Base-by-base conservation (phyloP, 2,329 filamentous ascomycete species). In the Penicillium sp. region DNA sequence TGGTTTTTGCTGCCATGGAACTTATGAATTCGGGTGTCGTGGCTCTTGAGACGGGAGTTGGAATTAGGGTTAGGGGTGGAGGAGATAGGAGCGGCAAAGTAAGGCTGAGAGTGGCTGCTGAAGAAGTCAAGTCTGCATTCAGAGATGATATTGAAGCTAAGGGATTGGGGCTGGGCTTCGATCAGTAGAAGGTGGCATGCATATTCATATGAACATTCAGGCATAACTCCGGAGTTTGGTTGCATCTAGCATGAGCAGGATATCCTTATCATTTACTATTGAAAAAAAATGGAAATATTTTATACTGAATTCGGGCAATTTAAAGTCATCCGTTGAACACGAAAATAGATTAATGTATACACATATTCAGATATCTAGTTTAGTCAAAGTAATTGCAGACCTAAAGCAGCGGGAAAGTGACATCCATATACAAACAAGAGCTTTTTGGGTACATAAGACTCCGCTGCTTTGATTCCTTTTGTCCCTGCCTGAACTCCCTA, bases 41-140 rank as follows among this genome's bases (percentile, higher is more conserved):
- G 58, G 90, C 91, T 5, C 73, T 99, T 52, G 94, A 99, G 61
- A 69, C 66, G 40, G 68, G 65, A 33, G 62, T 62, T 7, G 65
- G 63, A 24, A 54, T 65, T 4, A 53, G 70, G 9, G 69, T 66
- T 52, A 33, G 59, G 51, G 47, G 70, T 63, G 86, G 86, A 62
- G 88, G 91, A 0, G 93, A 97, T 69, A 81, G 94, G 45, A 91
- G 90, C 21, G 93, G 91, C 56, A 92, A 95, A 71, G 83, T 99
- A 42, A 82, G 93, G 56, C 79, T 99, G 56, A 86, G 90, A 21
- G 87, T 97, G 63, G 89, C 90, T 12, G 90, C 96, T 59, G 93
- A 97, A 66, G 93, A 99, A 74, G 85, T 99, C 26, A 88, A 88
- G 68, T 83, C 91, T 69, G 94, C 93, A 28, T 85, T 97, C 64